Evolutionary conservation across 192 early-diverging fungal genomes (phyloP).

Genomic region (Coemansia sp.): DNA sequence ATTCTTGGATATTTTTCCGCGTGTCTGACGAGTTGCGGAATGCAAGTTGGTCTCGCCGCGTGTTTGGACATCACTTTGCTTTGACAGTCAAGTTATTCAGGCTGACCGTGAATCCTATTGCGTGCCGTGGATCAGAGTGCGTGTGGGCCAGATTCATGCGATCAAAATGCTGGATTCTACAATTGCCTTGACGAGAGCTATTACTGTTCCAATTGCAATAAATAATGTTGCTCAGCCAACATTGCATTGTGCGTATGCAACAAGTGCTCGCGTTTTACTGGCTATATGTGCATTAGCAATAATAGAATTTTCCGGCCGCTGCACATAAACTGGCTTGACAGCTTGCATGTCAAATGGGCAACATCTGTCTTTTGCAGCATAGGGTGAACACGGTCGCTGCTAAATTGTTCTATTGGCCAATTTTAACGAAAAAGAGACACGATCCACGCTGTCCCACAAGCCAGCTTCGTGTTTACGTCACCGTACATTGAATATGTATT

Average conservation of each 20-base stretch:
- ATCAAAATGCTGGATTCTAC: neutral
- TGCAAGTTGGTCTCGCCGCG: neutral
- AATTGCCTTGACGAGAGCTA: neutral
- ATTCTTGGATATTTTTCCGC: too few relatives aligned
- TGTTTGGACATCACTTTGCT: neutral
- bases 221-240: neutral
- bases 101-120: neutral
- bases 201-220: neutral
- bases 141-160: neutral
- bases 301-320: neutral
- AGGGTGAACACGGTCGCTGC: neutral
- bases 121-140: neutral
- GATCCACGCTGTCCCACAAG: slow-evolving; percentile 1
- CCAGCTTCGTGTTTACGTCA: neutral
- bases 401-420: neutral
- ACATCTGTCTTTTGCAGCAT: neutral
- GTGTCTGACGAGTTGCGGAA: too few relatives aligned
- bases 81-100: neutral
- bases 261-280: neutral
- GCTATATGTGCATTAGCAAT: neutral
- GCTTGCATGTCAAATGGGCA: too few relatives aligned
- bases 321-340: too few relatives aligned
- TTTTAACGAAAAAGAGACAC: too few relatives aligned
- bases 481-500: neutral
- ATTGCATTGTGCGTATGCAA: neutral